These are phyloP conservation scores for Acanthamoeba polyphaga DNA, from an alignment of 208 protist species.

Conservation along the genomic window DNA sequence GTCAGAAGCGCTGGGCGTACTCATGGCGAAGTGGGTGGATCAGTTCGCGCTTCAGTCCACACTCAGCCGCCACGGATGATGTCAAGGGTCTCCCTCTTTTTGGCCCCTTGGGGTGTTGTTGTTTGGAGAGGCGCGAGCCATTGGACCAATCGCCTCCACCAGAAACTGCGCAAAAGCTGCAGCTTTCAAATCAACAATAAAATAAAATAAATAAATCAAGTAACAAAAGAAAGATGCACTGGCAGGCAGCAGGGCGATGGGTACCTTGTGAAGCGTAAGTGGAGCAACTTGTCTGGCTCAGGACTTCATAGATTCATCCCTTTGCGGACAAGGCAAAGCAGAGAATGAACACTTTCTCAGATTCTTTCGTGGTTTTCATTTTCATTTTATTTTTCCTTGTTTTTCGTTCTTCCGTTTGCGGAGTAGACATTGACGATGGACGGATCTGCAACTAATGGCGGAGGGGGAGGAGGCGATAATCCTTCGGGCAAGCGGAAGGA, in stretches of 20 bases:
- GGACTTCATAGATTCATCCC: too few relatives aligned
- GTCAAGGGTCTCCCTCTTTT: too few relatives aligned
- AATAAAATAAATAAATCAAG: neutral
- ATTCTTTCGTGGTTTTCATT: too few relatives aligned
- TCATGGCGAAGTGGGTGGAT: neutral
- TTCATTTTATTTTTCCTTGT: neutral
- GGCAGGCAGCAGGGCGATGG: too few relatives aligned
- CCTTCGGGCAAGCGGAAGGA: neutral
- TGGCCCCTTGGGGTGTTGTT: too few relatives aligned
- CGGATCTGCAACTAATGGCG: neutral
- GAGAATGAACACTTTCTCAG: too few relatives aligned
- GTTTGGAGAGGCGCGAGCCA: neutral
- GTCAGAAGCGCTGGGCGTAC: neutral
- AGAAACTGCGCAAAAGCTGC: neutral
- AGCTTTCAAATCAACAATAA: neutral
- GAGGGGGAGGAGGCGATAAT: neutral
- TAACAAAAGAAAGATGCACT: too few relatives aligned
- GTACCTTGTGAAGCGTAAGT: too few relatives aligned
- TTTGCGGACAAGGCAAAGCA: too few relatives aligned
- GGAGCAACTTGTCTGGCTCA: too few relatives aligned
- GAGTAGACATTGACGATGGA: neutral
- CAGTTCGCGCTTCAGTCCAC: too few relatives aligned
- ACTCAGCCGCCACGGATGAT: too few relatives aligned
- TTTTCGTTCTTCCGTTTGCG: neutral
- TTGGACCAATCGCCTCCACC: neutral